Conservation (phyloP, 768 basidiomycete genomes). For the Suillus hirtellus region DNA sequence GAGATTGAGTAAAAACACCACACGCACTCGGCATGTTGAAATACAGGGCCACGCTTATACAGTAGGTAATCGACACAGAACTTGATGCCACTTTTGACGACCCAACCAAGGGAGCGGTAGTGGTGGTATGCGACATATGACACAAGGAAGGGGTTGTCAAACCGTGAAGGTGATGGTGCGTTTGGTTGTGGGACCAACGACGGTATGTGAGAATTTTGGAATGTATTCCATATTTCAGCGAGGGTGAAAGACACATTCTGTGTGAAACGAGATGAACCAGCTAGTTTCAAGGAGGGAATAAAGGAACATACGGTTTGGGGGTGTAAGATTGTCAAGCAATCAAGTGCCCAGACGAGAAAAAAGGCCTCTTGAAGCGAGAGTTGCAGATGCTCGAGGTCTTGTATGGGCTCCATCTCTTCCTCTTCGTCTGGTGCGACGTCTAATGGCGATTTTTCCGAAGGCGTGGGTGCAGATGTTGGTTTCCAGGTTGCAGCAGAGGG, state of each 20-base stretch:
- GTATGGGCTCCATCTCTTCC: conserved; percentile 53
- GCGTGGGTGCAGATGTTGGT: conserved; percentile 38
- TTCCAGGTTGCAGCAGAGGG: conserved; percentile 85
- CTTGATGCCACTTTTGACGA: conserved; percentile 93
- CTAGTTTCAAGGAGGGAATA: conserved; percentile 12
- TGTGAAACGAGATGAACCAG: conserved; percentile 1
- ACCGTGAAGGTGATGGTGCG: conserved; percentile 40
- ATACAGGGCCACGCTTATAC: conserved; percentile 93
- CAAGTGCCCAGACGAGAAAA: conserved; percentile 82
- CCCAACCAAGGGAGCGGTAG: conserved; percentile 95
- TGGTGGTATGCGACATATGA: conserved; percentile 93
- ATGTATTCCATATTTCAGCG: conserved; percentile 61
- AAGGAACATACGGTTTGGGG: conserved; percentile 57
- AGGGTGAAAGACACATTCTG: conserved; percentile 59
- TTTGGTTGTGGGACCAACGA: conserved; percentile 32
- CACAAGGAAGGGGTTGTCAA: conserved; percentile 92
- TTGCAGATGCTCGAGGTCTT: conserved; percentile 88
- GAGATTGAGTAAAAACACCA: neutral
- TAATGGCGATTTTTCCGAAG: conserved; percentile 17
- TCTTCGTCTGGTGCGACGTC: conserved; percentile 37
- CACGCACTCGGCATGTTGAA: conserved; percentile 91
- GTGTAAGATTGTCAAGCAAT: conserved; percentile 74
- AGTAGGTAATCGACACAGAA: conserved; percentile 95
- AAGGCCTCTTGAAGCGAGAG: conserved; percentile 88
- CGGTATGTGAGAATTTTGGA: conserved; percentile 57